Evolutionary conservation across 352 stramenopile species (phyloP).

Genomic region (Phytopythium kandeliae): DNA sequence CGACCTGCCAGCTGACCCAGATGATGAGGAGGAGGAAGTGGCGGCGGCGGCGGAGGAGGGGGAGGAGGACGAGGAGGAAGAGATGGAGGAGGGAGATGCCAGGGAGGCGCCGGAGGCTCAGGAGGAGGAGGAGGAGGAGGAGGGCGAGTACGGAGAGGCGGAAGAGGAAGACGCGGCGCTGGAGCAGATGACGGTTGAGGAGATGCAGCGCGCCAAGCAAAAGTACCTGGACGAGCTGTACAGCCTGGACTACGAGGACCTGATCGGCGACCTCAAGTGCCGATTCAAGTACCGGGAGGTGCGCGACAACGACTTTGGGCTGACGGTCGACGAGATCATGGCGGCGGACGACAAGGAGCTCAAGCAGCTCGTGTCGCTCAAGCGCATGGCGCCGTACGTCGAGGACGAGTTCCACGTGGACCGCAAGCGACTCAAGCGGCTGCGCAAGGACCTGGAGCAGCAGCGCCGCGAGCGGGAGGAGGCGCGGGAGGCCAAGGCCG

Average conservation of each 20-base stretch:
- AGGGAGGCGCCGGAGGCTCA: slow-evolving; percentile 30
- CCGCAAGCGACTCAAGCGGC: slow-evolving; percentile 64
- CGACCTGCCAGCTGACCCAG: slow-evolving; percentile 50
- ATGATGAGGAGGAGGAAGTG: slow-evolving; percentile 51
- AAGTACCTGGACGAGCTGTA: slow-evolving; percentile 97
- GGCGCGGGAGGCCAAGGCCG: slow-evolving; percentile 9
- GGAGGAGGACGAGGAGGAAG: slow-evolving; percentile 10
- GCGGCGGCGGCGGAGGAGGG: slow-evolving; percentile 12
- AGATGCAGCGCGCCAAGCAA: slow-evolving; percentile 81
- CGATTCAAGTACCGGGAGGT: slow-evolving; percentile 98
- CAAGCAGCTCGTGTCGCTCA: slow-evolving; percentile 96
- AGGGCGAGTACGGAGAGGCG: slow-evolving; percentile 15
- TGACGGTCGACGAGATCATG: slow-evolving; percentile 98
- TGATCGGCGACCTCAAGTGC: slow-evolving; percentile 96
- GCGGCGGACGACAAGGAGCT: slow-evolving; percentile 94
- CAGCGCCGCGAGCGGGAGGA: slow-evolving; percentile 18
- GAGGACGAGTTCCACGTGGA: slow-evolving; percentile 80
- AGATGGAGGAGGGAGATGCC: slow-evolving; percentile 19
- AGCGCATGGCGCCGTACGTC: slow-evolving; percentile 94
- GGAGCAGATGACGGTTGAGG: slow-evolving; percentile 45
- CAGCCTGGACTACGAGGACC: slow-evolving; percentile 98
- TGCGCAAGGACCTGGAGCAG: slow-evolving; percentile 59
- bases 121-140: slow-evolving; percentile 15
- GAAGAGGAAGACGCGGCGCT: slow-evolving; percentile 26
- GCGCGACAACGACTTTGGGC: slow-evolving; percentile 93